Evolutionary conservation across 164 flowering plant species (phyloP).

Genomic region (Dillenia turbinata): DNA sequence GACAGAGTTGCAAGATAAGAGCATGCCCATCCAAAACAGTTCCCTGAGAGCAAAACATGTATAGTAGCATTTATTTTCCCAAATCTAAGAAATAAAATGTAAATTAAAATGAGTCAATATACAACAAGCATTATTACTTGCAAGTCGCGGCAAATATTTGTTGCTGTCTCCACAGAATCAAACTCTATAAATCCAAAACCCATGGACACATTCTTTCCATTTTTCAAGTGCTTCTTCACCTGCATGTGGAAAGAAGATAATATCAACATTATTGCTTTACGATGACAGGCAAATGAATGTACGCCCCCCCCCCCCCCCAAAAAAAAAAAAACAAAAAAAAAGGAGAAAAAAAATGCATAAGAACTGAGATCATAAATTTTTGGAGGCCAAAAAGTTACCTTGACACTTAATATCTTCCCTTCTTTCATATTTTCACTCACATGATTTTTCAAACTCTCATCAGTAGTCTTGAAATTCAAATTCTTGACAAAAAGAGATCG

Average conservation of each 20-base stretch:
- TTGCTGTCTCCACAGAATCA: slow-evolving; percentile 82
- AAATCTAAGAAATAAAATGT: neutral
- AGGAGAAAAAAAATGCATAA: neutral
- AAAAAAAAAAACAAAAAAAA: too few relatives aligned
- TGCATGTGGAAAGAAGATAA: slow-evolving; percentile 21
- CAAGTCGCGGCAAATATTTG: slow-evolving; percentile 63
- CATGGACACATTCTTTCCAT: slow-evolving; percentile 82
- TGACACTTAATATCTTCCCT: slow-evolving; percentile 67
- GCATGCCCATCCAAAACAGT: slow-evolving; percentile 94
- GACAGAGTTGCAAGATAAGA: slow-evolving; percentile 78
- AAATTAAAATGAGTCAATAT: neutral
- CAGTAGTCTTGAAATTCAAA: slow-evolving; percentile 80
- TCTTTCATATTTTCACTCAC: slow-evolving; percentile 55
- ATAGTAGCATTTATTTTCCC: neutral
- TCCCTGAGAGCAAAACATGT: slow-evolving; percentile 45
- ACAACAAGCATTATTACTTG: slow-evolving; percentile 43
- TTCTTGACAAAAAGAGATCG: slow-evolving; percentile 85
- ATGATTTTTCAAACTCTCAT: slow-evolving; percentile 69
- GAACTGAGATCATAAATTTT: neutral
- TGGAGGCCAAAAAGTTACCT: slow-evolving; percentile 39
- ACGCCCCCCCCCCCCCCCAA: too few relatives aligned
- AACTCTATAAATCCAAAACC: slow-evolving; percentile 95
- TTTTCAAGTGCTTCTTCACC: slow-evolving; percentile 80
- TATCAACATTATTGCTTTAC: too few relatives aligned
- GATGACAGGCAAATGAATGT: too few relatives aligned